Conservation (phyloP, 345 rosid genomes). For the Triadica sebifera region DNA sequence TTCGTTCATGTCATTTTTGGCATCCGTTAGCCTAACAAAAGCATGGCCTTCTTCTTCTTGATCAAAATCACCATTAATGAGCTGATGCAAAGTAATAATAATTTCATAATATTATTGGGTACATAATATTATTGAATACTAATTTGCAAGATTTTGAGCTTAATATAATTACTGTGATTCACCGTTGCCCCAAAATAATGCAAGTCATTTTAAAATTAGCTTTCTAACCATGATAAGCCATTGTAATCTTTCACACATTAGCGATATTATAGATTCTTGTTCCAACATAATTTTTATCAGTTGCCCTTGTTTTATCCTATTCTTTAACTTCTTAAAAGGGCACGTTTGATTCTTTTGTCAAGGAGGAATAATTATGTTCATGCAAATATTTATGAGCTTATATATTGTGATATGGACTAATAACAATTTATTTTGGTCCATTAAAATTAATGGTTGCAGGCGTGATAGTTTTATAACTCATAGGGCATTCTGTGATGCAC, state of each 20-base stretch:
- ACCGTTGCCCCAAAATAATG: no score
- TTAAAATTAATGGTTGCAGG: conserved; percentile 9
- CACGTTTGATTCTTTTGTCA: neutral
- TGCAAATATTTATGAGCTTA: neutral
- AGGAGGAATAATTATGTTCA: neutral
- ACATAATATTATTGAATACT: no score
- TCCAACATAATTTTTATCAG: neutral
- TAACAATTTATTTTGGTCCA: neutral
- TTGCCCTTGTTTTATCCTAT: neutral
- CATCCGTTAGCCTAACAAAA: no score
- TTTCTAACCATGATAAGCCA: no score
- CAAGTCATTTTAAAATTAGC: no score
- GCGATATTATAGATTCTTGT: no score
- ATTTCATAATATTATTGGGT: no score
- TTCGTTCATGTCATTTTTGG: neutral
- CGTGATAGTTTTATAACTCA: conserved; percentile 31
- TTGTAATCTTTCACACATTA: no score
- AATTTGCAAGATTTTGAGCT: no score
- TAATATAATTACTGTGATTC: no score
- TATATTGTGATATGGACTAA: neutral
- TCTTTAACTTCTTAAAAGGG: neutral
- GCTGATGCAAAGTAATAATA: neutral
- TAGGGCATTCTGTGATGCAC: conserved; percentile 30
- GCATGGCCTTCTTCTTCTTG: neutral
- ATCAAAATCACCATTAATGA: neutral